Evolutionary conservation across 176 grass and related monocot species (phyloP).

Genomic region (Otatea glauca): DNA sequence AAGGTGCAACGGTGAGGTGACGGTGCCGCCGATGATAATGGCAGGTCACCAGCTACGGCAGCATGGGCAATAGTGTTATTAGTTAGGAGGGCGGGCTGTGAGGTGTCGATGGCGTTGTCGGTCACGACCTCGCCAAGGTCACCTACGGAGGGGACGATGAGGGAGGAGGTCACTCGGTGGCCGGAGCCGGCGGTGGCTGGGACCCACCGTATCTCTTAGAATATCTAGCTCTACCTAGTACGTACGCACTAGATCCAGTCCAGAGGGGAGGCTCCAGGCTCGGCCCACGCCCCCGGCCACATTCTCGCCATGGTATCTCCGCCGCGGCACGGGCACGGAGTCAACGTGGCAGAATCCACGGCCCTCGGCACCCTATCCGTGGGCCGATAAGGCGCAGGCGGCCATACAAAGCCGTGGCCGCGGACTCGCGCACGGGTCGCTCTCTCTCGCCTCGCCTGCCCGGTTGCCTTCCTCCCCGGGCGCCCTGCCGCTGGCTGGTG

Average conservation of each 20-base stretch:
- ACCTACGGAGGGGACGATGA: too few relatives aligned
- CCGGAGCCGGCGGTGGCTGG: too few relatives aligned
- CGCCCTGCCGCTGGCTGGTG: neutral
- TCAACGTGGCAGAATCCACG: constrained; percentile 18
- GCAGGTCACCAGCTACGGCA: too few relatives aligned
- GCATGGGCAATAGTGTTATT: too few relatives aligned
- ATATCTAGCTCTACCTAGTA: neutral
- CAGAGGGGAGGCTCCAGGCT: neutral
- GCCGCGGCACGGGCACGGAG: neutral
- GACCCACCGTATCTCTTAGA: too few relatives aligned
- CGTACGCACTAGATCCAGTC: neutral
- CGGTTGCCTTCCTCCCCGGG: neutral
- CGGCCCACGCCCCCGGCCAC: constrained; percentile 3
- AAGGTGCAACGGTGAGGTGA: too few relatives aligned
- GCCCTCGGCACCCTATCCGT: constrained; percentile 46
- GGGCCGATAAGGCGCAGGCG: constrained; percentile 55
- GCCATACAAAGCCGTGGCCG: constrained; percentile 45
- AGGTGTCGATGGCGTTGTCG: too few relatives aligned
- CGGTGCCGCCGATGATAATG: too few relatives aligned
- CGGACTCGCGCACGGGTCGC: constrained; percentile 38
- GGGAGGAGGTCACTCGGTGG: too few relatives aligned
- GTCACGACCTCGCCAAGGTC: too few relatives aligned
- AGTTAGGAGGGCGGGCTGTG: too few relatives aligned
- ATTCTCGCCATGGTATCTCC: neutral
- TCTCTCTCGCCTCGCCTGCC: neutral